Evolutionary conservation across 495 filamentous ascomycete species (phyloP), one percentile per base, ranked within the genome.

Genomic region (Hypoxylon fragiforme): DNA sequence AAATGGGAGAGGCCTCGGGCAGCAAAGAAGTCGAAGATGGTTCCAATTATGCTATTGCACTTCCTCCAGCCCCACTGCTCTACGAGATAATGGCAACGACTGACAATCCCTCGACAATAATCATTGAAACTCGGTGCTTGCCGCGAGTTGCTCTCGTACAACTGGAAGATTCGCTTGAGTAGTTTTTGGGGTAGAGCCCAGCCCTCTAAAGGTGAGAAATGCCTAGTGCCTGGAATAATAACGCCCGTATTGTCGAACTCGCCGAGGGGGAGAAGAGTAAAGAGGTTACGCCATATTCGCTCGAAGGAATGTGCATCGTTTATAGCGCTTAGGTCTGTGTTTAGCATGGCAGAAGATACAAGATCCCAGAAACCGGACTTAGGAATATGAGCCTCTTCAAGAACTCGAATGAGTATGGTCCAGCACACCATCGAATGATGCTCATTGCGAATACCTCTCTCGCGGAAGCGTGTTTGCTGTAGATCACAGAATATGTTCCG

Each of bases 21-120:
- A 2, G 88, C 90, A 58, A 96, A 97, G 66, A 96, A 96, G 67
- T 96, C 90, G 60, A 95, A 98, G 3, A 96, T 77, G 0, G 78
- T 82, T 14, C 87, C 86, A 32, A 98, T 81, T 21, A 96, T 83
- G 8, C 78, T 68, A 43, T 89, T 89, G 68, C 87, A 92, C 60
- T 83, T 85, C 52, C 78, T 76, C 94, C 94, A 97, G 3, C 89
- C 86, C 94, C 94, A 98, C 49, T 74, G 72, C 35, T 82, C 77
- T 32, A 95, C 85, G 22, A 98, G 79, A 59, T 81, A 77, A 62
- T 92, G 84, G 65, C 92, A 96, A 44, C 94, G 79, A 8, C 80
- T 80, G 20, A 96, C 81, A 3, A 88, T 63, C 4, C 83, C 78
- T 38, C 88, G 83, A 57, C 88, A 87, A 60, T 98, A 97, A 16